Base-by-base conservation (phyloP, 2,329 filamentous ascomycete species). In the Podosphaera aphanis region DNA sequence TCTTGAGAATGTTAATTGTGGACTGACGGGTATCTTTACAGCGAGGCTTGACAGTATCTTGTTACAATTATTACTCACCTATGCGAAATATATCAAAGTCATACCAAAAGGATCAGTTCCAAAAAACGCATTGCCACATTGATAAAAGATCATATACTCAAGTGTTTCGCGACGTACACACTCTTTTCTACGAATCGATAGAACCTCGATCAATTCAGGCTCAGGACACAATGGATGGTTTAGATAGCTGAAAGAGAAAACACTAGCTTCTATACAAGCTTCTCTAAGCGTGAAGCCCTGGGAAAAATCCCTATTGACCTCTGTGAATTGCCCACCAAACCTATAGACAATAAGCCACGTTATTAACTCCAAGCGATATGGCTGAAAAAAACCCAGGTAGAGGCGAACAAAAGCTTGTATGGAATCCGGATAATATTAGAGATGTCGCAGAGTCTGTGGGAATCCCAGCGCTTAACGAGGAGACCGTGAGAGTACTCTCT, bases 401-500 rank as follows among this genome's bases (percentile, higher is more conserved):
- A 56, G 55, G 43, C 53, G 57, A 60, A 41, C 51, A 49, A 42
- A 59, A 60, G 57, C 67, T 78, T 21, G 77, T 94, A 54, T 95
- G 90, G 90, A 95, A 94, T 59, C 77, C 83, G 16, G 90, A 98
- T 57, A 95, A 93, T 55, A 83, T 98, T 56, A 79, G 78, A 55
- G 90, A 98, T 61, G 86, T 95, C 49, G 88, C 90, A 53, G 90
- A 98, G 62, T 93, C 90, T 1, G 83, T 95, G 42, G 90, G 90
- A 48, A 86, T 98, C 55, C 67, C 73, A 54, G 71, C 74, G 46
- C 70, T 95, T 39, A 76, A 74, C 59, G 83, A 93, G 49, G 88
- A 95, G 50, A 82, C 90, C 19, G 75, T 86, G 40, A 83, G 90
- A 50, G 79, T 83, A 48, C 73, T 98, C 39, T 79, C 85, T 8